Conservation (phyloP, 257 asterid species). For the Solanum paucissectum region DNA sequence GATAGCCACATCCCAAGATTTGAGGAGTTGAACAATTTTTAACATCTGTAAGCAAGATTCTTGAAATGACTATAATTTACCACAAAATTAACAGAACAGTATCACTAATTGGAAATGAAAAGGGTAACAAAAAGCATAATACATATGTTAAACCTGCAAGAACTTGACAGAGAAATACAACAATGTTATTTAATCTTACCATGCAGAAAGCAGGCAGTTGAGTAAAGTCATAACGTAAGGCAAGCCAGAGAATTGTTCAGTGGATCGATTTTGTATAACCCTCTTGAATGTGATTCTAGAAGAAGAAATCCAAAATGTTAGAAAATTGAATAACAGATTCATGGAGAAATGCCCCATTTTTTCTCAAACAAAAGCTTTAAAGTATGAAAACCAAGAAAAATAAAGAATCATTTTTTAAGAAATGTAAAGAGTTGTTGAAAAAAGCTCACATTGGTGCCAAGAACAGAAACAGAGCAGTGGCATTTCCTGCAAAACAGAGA, state of each 20-base stretch:
- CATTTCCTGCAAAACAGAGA: slow-evolving; percentile 44
- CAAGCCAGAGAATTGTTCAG: slow-evolving; percentile 76
- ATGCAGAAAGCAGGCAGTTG: slow-evolving; percentile 79
- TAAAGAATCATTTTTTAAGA: background rate
- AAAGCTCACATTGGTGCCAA: slow-evolving; percentile 57
- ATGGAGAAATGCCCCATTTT: background rate
- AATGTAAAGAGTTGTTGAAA: background rate
- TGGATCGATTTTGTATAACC: slow-evolving; percentile 37
- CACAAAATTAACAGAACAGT: background rate
- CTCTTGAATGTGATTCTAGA: slow-evolving; percentile 73
- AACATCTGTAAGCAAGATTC: background rate
- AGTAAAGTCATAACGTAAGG: slow-evolving; percentile 83
- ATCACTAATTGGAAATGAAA: background rate
- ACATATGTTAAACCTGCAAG: background rate
- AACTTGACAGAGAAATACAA: background rate
- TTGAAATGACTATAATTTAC: background rate
- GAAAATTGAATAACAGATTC: background rate
- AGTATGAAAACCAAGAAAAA: background rate
- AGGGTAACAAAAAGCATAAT: background rate
- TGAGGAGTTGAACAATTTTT: background rate
- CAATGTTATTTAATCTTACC: slow-evolving; percentile 22
- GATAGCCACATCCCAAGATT: background rate
- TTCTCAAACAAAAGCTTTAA: too few relatives aligned
- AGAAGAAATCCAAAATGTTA: background rate
- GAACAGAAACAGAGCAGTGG: slow-evolving; percentile 70